Base-by-base conservation (phyloP, 2,329 filamentous ascomycete genomes). In the Fusarium dlaminii region DNA sequence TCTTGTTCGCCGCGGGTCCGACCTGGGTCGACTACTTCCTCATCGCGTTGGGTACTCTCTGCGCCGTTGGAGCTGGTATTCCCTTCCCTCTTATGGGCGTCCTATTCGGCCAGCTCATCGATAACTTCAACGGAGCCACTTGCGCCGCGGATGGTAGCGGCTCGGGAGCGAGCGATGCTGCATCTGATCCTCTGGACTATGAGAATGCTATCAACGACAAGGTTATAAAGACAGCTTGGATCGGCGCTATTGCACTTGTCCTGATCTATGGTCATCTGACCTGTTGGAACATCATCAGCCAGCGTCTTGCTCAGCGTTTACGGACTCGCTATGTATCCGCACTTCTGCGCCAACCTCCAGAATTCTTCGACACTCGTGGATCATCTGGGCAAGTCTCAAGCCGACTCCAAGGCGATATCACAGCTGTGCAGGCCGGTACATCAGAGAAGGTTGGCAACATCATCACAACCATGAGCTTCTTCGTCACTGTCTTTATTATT, bases 371-470 rank as follows among this genome's bases (percentile, higher is more conserved):
- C 75, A 86, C 85, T 11, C 84, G 90, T 5, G 87, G 88, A 46
- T 86, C 70, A 14, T 75, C 90, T 0, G 91, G 90, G 17, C 89
- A 92, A 79, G 87, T 92, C 18, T 87, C 89, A 3, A 88, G 89
- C n/a, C 85, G 91, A 18, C 86, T 94, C 42, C 90, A 90, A 77
- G 87, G 86, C 65, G 91, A 93, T 75, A 90, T 93, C 45, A 87
- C 90, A 59, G 87, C 89, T 2, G 89, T 93, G 49, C 91, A 91
- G 74, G 87, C 88, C 0, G 92, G 91, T n/a, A 92, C 91, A 0
- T 90, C 89, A 2, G 92, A 93, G 80, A 94, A 93, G 79, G 91
- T 92, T 24, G 91, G 91, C 57, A 87, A 92, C 39, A 87, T 88
- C 71, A 84, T 93, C 6, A 86, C 87, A 36, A 90, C 87, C 55